Evolutionary conservation across 163 green algal species (phyloP).

Genomic region (Smithsoniella earleae): DNA sequence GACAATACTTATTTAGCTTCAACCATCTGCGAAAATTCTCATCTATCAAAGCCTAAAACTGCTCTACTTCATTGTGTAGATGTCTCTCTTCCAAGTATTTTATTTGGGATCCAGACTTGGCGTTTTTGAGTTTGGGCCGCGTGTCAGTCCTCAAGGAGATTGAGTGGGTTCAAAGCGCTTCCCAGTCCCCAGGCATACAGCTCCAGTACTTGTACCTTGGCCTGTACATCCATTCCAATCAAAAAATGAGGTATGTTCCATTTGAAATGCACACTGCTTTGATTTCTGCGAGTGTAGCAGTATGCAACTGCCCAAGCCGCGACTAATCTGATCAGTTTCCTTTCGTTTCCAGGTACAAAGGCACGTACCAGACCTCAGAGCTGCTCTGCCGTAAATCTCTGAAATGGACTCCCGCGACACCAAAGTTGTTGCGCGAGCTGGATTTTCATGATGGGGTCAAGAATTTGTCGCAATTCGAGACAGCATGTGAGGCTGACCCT

Average conservation of each 20-base stretch:
- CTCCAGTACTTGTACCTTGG: constrained; percentile 49
- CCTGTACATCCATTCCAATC: constrained; percentile 53
- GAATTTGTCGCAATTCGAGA: not conserved
- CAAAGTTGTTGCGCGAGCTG: not conserved
- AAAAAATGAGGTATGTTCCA: constrained; percentile 45
- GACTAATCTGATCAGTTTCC: no score
- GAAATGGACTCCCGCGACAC: not conserved
- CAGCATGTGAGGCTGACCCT: no score
- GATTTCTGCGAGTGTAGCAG: no score
- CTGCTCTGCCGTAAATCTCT: constrained; percentile 39
- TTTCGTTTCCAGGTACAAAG: constrained; percentile 49
- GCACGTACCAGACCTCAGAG: constrained; percentile 44
- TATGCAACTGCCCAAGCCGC: no score
- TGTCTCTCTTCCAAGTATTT: constrained; percentile 48
- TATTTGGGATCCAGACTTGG: constrained; percentile 50
- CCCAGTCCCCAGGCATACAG: no score
- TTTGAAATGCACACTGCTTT: no score
- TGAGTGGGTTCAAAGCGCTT: constrained; percentile 40
- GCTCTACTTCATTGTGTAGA: no score
- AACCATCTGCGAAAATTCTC: no score
- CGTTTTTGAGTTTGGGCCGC: constrained; percentile 42
- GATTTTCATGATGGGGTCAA: not conserved
- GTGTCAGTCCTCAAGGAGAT: constrained; percentile 42
- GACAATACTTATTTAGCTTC: no score
- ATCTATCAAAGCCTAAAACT: no score